Evolutionary conservation across 140 eudicot species (phyloP), one percentile per base, ranked within the genome.

Genomic region (Anethum foeniculum): DNA sequence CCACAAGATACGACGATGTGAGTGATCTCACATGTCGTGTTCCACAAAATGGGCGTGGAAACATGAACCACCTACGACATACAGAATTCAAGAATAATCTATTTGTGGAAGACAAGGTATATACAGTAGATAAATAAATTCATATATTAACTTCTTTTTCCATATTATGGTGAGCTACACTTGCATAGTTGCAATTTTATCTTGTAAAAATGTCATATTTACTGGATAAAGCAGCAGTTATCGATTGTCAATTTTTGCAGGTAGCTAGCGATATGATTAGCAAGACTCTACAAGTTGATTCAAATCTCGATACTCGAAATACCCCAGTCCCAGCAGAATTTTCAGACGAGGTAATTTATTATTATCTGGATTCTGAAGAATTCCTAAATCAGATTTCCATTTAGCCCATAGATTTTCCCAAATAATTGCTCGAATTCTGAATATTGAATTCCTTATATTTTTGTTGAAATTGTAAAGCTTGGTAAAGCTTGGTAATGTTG

Each of bases 311-410:
- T 80, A 72, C 80, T 58, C 77, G 52, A 83, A 47, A 44, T 84
- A 82, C 38, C 62, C 79, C 81, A 49, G 71, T 60, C 54, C 80
- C 81, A 68, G 78, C 69, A 81, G 85, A 77, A 41, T 54, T 68
- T 23, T 67, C 68, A 28, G 86, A 71, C 64, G 82, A 86, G 86
- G 94, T 91, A 89, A 73, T 52, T 82, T 67, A 48, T 74, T 10
- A 48, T 80, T 64, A 43, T 52, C 78, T 65, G 23, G 6, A n/a
- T 71, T 74, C 30, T 44, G 36, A 46, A 82, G n/a, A n/a, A 58
- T 58, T 58, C 30, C 60, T 18, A 0, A 30, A 28, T 64, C 19
- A 34, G 39, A 41, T 41, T 68, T 68, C 21, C 7, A 3, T 30
- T 23, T 62, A 25, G 18, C 21, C 21, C 21, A 16, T 3, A 69